Base-by-base conservation (phyloP, 2,329 filamentous ascomycete genomes). In the Diaporthe vaccinii region DNA sequence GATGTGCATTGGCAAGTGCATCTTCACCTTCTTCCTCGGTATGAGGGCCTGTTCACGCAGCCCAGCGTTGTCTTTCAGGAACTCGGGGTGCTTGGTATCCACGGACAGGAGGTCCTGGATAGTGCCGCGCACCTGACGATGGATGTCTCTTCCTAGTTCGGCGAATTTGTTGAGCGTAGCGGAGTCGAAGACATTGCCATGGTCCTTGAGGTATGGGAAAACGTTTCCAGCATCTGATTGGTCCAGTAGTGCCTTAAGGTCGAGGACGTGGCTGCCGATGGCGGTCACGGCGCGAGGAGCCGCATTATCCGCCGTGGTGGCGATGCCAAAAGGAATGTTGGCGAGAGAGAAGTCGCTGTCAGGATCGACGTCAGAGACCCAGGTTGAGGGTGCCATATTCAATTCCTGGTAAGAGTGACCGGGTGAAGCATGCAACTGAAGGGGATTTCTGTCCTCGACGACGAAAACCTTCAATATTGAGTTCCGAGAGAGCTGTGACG, bases 251-350 rank as follows among this genome's bases (percentile, higher is more conserved):
- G 85, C 85, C 72, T 89, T 87, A 36, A 96, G 87, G 79, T 95
- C 92, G 41, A 95, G 84, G 1, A 90, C 91, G 82, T 92, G 86
- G 25, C 91, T 87, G 65, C 93, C 93, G 80, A 95, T 92, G 41
- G 93, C 93, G 73, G 93, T 87, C 31, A 92, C 93, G 86, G 49
- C 88, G 88, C 73, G 87, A 82, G 46, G 86, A 77, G 49, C 84
- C 84, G 3, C 85, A 83, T 73, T 82, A 62, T 75, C 76, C 25
- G 84, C 79, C 14, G 90, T 92, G 59, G 89, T 91, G 79, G 95
- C 93, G 83, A 95, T 91, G 76, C 93, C 93, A 80, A 95, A 95
- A 1, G 93, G 93, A 72, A 95, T 91, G 82, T 95, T 95, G 78
- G 91, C 89, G 68, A 95, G 86, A 17, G 93, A 94, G 84, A 95